Base-by-base conservation (phyloP, 129 eudicot species). In the Tagetes erecta region DNA sequence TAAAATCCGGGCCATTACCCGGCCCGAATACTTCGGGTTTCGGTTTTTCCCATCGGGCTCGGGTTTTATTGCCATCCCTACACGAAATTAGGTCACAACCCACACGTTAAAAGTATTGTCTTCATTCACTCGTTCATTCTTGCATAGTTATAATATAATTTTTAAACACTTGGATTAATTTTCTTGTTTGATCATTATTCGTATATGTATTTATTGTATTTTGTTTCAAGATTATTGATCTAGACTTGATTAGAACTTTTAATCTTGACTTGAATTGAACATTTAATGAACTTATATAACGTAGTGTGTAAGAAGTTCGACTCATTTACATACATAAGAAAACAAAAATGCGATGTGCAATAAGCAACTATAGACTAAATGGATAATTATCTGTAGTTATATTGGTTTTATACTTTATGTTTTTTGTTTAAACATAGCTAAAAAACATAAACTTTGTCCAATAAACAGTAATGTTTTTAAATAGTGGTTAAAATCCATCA, bases 41-140 rank as follows among this genome's bases (percentile, higher is more conserved):
- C n/a, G n/a, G n/a, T n/a, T n/a, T n/a, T n/a, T n/a, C n/a, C n/a
- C n/a, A n/a, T n/a, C n/a, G n/a, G n/a, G n/a, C n/a, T n/a, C n/a
- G n/a, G n/a, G n/a, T n/a, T n/a, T n/a, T n/a, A n/a, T n/a, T n/a
- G n/a, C n/a, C n/a, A n/a, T n/a, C n/a, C n/a, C n/a, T n/a, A n/a
- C n/a, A n/a, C n/a, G n/a, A n/a, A n/a, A n/a, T 45, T 77, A 58
- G 81, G 50, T 63, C 14, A 41, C 70, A 58, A 68, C 11, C 50
- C 69, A 68, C 51, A 63, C 50, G 47, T 74, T 20, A 74, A 64
- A 55, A 36, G 20, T 34, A 59, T 57, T 34, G 66, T 59, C 41
- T 59, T 59, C 14, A 59, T 59, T 34, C 40, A 33, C 3, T 4
- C 40, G 10, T 35, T 4, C 40, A 34, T 35, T 10, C 8, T 59